Evolutionary conservation across 83 land plant genomes (phyloP).

Genomic region (Isoetes engelmannii): DNA sequence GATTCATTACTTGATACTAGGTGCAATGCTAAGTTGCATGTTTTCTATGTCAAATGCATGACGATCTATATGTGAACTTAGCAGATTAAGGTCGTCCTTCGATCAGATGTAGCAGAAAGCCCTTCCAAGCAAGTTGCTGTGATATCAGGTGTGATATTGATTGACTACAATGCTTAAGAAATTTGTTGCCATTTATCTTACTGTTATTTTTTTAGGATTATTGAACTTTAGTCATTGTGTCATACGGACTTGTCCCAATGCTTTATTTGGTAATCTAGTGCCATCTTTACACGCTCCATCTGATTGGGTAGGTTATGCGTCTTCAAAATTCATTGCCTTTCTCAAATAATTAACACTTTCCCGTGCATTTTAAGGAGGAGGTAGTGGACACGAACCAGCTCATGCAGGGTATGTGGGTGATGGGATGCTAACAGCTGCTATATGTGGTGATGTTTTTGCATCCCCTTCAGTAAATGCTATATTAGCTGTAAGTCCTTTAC

Average conservation of each 20-base stretch:
- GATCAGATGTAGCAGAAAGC: constrained; percentile 64
- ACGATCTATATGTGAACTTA: not conserved
- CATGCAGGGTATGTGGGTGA: constrained; percentile 97
- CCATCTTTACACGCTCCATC: too few species aligned
- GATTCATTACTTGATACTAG: not conserved
- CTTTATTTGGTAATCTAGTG: too few species aligned
- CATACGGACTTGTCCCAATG: too few species aligned
- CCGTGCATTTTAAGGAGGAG: constrained; percentile 63
- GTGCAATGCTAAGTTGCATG: not conserved
- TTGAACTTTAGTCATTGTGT: too few species aligned
- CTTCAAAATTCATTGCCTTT: too few species aligned
- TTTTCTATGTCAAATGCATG: constrained; percentile 4
- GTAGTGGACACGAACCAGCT: constrained; percentile 99
- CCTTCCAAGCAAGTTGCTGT: constrained; percentile 84
- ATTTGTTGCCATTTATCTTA: too few species aligned
- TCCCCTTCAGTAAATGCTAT: constrained; percentile 87
- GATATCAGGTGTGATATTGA: constrained; percentile 62
- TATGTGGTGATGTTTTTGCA: constrained; percentile 93
- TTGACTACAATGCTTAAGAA: not conserved
- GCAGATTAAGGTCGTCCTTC: constrained; percentile 87
- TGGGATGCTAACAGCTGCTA: constrained; percentile 96
- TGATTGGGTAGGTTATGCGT: too few species aligned
- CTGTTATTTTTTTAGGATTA: too few species aligned
- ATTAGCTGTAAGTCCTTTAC: constrained; percentile 52
- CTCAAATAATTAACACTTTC: not conserved